Evolutionary conservation across 805 yeast genomes (phyloP).

Genomic region (Ogataea corticis): DNA sequence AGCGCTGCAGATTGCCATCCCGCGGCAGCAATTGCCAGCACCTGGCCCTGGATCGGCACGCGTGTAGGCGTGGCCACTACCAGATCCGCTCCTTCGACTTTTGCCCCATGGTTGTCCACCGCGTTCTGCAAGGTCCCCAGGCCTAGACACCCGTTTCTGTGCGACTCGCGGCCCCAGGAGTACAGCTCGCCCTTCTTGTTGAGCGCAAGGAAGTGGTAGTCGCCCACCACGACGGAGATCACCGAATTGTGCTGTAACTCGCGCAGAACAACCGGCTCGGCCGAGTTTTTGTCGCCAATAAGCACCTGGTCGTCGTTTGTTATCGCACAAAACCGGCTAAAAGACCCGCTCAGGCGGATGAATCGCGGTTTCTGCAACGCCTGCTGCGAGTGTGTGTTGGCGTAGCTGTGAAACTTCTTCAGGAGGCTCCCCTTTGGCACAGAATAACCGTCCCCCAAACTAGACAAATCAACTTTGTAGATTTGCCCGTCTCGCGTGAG

Average conservation of each 20-base stretch:
- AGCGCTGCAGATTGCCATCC: constrained; percentile 84
- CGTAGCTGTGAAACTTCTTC: constrained; percentile 35
- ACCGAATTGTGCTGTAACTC: constrained; percentile 50
- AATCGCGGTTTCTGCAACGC: constrained; percentile 35
- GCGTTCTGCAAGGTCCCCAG: constrained; percentile 41
- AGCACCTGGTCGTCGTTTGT: constrained; percentile 50
- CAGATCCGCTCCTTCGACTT: constrained; percentile 38
- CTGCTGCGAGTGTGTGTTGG: constrained; percentile 30
- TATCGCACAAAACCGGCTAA: constrained; percentile 53
- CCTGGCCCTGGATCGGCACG: constrained; percentile 42
- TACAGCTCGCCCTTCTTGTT: constrained; percentile 54
- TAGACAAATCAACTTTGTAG: constrained; percentile 36
- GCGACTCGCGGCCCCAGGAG: constrained; percentile 70
- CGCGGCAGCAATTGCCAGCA: constrained; percentile 65
- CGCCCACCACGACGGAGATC: constrained; percentile 65
- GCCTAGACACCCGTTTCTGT: constrained; percentile 70
- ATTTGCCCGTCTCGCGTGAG: constrained; percentile 46
- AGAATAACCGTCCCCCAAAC: constrained; percentile 11
- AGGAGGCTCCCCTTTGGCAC: constrained; percentile 8
- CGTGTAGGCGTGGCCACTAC: constrained; percentile 42
- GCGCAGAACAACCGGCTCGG: constrained; percentile 37
- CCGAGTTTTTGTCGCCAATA: constrained; percentile 37
- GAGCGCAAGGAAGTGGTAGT: constrained; percentile 69
- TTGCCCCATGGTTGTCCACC: constrained; percentile 21
- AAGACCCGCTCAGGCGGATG: constrained; percentile 56